Conservation (phyloP, 2,329 filamentous ascomycete species). For the Nannizzia gypsea region DNA sequence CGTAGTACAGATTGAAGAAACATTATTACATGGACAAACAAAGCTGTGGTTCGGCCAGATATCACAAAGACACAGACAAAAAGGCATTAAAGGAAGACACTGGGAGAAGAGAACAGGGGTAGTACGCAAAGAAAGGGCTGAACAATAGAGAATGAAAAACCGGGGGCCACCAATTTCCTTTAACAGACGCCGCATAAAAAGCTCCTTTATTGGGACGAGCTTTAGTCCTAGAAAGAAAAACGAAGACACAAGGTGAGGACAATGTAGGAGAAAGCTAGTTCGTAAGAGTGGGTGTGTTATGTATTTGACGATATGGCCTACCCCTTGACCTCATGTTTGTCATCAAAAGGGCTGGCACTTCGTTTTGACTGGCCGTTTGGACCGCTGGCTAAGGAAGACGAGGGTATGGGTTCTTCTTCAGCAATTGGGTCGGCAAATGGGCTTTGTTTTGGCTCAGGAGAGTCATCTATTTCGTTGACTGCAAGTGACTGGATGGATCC, state of each 20-base stretch:
- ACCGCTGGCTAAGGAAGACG: constrained; percentile 3
- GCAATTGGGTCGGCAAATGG: constrained; percentile 17
- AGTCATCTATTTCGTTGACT: constrained; percentile 23
- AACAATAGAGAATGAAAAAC: neutral
- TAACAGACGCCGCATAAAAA: neutral
- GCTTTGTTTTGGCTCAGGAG: constrained; percentile 18
- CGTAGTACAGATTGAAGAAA: neutral
- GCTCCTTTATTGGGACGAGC: neutral
- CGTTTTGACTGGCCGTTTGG: constrained; percentile 8
- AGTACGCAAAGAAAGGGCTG: neutral
- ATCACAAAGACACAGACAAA: neutral
- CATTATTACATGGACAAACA: neutral
- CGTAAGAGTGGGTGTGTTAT: neutral
- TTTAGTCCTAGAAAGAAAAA: neutral
- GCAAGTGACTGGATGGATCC: constrained; percentile 16
- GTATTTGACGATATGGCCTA: neutral
- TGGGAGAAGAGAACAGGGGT: neutral
- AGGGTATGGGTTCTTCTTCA: constrained; percentile 13
- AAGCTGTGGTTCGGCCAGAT: neutral
- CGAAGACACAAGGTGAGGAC: neutral
- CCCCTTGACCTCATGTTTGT: constrained; percentile 31
- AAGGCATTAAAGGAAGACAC: neutral
- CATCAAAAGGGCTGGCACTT: constrained; percentile 34
- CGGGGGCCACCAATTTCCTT: neutral
- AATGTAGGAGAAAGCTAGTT: neutral